Evolutionary conservation across 192 early-diverging fungal species (phyloP).

Genomic region (Gorgonomyces haynaldii): DNA sequence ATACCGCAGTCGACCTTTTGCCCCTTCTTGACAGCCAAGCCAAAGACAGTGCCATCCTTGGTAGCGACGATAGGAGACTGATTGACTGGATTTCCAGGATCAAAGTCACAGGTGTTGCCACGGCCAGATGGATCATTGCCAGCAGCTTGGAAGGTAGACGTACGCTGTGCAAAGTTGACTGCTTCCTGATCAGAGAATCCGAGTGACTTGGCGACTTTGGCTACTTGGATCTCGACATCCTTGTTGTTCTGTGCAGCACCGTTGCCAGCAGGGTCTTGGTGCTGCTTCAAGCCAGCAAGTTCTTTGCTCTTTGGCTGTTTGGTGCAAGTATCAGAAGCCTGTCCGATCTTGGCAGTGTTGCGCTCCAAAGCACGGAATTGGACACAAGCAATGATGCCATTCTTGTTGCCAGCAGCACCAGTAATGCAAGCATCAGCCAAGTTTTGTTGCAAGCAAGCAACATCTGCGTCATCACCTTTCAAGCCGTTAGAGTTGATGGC

Average conservation of each 20-base stretch:
- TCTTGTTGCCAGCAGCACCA: constrained; percentile 4
- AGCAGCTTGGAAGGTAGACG: constrained; percentile 5
- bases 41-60: constrained; percentile 1
- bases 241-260: constrained; percentile 1
- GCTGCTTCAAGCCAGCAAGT: constrained; percentile 1
- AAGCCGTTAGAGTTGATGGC: too few species aligned
- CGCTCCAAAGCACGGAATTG: constrained; percentile 9
- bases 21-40: constrained; percentile 9
- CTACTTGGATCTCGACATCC: constrained; percentile 4
- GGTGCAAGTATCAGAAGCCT: neutral
- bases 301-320: constrained; percentile 6
- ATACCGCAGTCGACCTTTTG: constrained; percentile 10
- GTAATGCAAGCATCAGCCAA: constrained; percentile 10
- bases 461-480: neutral
- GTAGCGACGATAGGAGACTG: too few species aligned
- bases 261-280: constrained; percentile 9
- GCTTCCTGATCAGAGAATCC: constrained; percentile 12
- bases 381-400: neutral
- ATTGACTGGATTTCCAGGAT: constrained; percentile 3
- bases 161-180: constrained; percentile 8
- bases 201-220: constrained; percentile 2
- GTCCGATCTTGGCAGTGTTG: constrained; percentile 8
- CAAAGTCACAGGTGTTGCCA: constrained; percentile 4
- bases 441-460: constrained; percentile 11
- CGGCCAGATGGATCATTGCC: constrained; percentile 3